A percentile compares a stretch with the other conserved stretches of the same genome.
These are phyloP conservation scores for Thinopyrum elongatum DNA, from an alignment of 176 grass and related monocot species.

Conservation along the genomic window DNA sequence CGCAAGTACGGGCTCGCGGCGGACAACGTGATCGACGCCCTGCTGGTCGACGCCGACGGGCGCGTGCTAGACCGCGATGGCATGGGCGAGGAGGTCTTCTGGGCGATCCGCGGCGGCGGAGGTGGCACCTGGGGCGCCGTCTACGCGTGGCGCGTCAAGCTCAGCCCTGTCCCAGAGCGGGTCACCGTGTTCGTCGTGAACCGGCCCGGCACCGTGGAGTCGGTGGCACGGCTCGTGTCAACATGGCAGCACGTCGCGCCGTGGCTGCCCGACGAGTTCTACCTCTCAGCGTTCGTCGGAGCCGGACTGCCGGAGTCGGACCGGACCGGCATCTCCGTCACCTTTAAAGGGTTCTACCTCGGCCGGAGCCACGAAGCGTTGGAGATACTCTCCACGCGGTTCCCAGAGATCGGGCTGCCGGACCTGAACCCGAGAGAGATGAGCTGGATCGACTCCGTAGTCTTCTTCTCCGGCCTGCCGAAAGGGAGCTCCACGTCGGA, in stretches of 20 bases:
- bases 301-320: slow-evolving; percentile 34
- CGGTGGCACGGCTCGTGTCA: slow-evolving; percentile 38
- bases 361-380: slow-evolving; percentile 31
- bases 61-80: slow-evolving; percentile 34
- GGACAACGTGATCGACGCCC: slow-evolving; percentile 67
- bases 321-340: slow-evolving; percentile 45
- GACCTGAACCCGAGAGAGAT: slow-evolving; percentile 41
- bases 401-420: slow-evolving; percentile 37
- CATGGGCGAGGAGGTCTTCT: slow-evolving; percentile 83
- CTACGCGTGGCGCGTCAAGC: slow-evolving; percentile 54
- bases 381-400: slow-evolving; percentile 12
- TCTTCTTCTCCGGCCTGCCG: slow-evolving; percentile 67
- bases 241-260: slow-evolving; percentile 66
- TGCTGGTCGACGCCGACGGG: slow-evolving; percentile 46
- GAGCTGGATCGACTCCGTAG: slow-evolving; percentile 78
- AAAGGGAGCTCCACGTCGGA: slow-evolving; percentile 41
- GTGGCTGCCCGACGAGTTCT: slow-evolving; percentile 76
- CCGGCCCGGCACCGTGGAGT: slow-evolving; percentile 22
- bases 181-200: slow-evolving; percentile 63
- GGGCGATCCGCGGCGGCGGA: slow-evolving; percentile 80
- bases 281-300: slow-evolving; percentile 72
- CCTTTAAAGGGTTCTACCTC: slow-evolving; percentile 73
- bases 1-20: slow-evolving; percentile 61
- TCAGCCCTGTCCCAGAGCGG: slow-evolving; percentile 41
- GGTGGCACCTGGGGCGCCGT: slow-evolving; percentile 72